A percentile compares a stretch with the other conserved stretches of the same genome.
Evolutionary conservation across 2,329 filamentous ascomycete genomes (phyloP).

Genomic region (Cadophora malorum): DNA sequence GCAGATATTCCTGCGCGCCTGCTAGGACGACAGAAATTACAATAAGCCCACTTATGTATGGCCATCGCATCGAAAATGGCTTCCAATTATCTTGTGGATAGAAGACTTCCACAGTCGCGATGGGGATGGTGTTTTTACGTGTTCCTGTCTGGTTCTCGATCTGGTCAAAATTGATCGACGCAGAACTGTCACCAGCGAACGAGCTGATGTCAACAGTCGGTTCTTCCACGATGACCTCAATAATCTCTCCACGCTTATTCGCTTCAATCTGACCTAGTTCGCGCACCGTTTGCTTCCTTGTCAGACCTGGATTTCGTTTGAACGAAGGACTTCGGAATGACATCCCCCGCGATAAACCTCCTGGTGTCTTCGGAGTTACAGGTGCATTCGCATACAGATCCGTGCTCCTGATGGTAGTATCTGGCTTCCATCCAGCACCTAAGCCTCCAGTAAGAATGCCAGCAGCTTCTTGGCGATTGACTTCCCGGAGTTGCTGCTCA

Average conservation of each 20-base stretch:
- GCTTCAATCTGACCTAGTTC: constrained; percentile 63
- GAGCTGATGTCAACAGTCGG: constrained; percentile 41
- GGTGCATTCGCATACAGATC: constrained; percentile 53
- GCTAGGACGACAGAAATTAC: constrained; percentile 60
- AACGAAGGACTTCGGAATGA: constrained; percentile 36
- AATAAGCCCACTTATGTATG: constrained; percentile 62
- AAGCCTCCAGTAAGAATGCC: constrained; percentile 65
- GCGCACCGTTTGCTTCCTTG: constrained; percentile 52
- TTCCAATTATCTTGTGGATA: constrained; percentile 72
- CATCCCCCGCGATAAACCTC: constrained; percentile 29
- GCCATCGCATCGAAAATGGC: constrained; percentile 68
- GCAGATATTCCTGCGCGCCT: constrained; percentile 60
- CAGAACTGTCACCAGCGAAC: constrained; percentile 35
- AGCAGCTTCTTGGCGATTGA: constrained; percentile 52
- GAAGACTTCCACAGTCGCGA: constrained; percentile 56
- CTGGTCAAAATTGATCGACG: constrained; percentile 32
- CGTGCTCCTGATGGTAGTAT: constrained; percentile 54
- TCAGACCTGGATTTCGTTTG: constrained; percentile 32
- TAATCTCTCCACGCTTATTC: constrained; percentile 63
- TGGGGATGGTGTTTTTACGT: constrained; percentile 37
- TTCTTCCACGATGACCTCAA: constrained; percentile 61
- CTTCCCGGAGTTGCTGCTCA: constrained; percentile 35
- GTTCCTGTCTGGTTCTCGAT: constrained; percentile 35
- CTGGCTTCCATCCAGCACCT: constrained; percentile 58
- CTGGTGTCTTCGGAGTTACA: constrained; percentile 23